These are phyloP conservation scores for Silene conica DNA, from an alignment of 148 eudicot genomes.

Conservation along the genomic window DNA sequence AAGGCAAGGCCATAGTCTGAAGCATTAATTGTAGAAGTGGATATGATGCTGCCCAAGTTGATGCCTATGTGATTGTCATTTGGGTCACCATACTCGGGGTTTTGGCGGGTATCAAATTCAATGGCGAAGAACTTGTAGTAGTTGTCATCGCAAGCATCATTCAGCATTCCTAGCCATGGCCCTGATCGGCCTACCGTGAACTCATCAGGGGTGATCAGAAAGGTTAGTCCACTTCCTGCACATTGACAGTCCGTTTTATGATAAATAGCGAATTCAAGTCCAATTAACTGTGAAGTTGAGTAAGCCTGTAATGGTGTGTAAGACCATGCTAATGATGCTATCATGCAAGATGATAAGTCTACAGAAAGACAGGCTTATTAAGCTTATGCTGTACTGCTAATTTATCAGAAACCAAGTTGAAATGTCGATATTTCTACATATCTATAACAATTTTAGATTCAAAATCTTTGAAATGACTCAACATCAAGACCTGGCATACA, in stretches of 20 bases:
- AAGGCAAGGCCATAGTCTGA: constrained; percentile 51
- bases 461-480: too few species aligned
- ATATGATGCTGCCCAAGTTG: constrained; percentile 70
- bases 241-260: not conserved
- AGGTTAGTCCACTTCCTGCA: constrained; percentile 71
- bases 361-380: not conserved
- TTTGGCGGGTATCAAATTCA: constrained; percentile 65
- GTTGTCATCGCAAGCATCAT: constrained; percentile 62
- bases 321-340: too few species aligned
- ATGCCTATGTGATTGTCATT: constrained; percentile 82
- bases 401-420: not conserved
- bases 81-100: constrained; percentile 65
- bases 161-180: constrained; percentile 84
- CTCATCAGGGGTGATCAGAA: constrained; percentile 72
- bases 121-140: constrained; percentile 57
- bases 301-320: too few species aligned
- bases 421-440: not conserved
- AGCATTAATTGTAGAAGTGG: constrained; percentile 42
- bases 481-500: too few species aligned
- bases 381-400: not conserved
- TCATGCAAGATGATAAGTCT: not conserved
- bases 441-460: too few species aligned
- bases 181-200: constrained; percentile 82
- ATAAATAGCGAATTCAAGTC: too few species aligned
- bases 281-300: not conserved